Conservation (phyloP, 345 rosid genomes). For the Balakata baccata region DNA sequence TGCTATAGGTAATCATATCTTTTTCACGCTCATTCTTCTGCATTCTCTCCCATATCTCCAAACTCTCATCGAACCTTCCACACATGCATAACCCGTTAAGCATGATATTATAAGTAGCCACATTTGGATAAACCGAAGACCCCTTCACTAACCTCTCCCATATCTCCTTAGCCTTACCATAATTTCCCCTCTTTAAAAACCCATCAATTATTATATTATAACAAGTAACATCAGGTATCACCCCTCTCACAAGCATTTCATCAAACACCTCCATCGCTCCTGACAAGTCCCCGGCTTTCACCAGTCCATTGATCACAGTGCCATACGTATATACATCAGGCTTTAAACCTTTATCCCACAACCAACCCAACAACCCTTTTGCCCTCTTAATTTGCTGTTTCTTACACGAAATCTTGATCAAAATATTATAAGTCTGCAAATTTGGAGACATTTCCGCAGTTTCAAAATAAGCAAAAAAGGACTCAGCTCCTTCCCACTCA, state of each 20-base stretch:
- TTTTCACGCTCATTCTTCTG: constrained; percentile 52
- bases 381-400: constrained; percentile 56
- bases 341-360: constrained; percentile 50
- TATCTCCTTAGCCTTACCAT: constrained; percentile 45
- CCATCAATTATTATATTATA: constrained; percentile 76
- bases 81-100: constrained; percentile 76
- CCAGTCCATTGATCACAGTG: constrained; percentile 50
- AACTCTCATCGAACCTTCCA: constrained; percentile 58
- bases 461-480: constrained; percentile 47
- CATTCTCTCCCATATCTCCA: constrained; percentile 81
- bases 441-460: constrained; percentile 53
- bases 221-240: constrained; percentile 60
- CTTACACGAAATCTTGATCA: constrained; percentile 74
- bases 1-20: constrained; percentile 66
- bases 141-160: constrained; percentile 60
- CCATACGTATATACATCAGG: constrained; percentile 66
- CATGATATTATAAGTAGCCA: constrained; percentile 77
- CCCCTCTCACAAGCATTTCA: constrained; percentile 63
- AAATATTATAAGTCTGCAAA: constrained; percentile 66
- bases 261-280: constrained; percentile 68
- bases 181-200: constrained; percentile 51
- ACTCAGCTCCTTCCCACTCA: constrained; percentile 55
- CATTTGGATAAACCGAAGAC: constrained; percentile 60
- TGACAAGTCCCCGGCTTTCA: constrained; percentile 47
- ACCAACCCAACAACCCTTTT: constrained; percentile 46